These are phyloP conservation scores for Microdochium paspali DNA, from an alignment of 2,329 filamentous ascomycete genomes.

Conservation along the genomic window DNA sequence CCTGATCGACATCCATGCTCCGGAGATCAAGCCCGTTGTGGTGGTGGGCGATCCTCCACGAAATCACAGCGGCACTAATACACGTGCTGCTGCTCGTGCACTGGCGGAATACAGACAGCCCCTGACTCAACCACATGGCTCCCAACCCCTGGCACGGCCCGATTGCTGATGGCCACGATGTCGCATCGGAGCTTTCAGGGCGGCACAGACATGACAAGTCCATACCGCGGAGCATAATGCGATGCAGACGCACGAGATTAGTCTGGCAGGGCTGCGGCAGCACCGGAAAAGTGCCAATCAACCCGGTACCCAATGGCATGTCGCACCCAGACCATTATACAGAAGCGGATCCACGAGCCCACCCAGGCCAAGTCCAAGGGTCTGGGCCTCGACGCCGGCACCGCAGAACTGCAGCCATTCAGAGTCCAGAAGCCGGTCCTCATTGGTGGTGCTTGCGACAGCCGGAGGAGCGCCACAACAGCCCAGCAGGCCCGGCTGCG, in stretches of 20 bases:
- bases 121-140: too few species aligned
- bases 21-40: too few species aligned
- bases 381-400: background rate
- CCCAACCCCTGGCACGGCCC: too few species aligned
- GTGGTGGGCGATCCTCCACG: too few species aligned
- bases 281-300: background rate
- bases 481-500: background rate
- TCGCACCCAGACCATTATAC: background rate
- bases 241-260: background rate
- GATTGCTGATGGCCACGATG: too few species aligned
- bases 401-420: background rate
- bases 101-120: too few species aligned
- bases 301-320: background rate
- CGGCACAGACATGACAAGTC: background rate
- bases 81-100: too few species aligned
- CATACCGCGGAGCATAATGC: too few species aligned
- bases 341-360: background rate
- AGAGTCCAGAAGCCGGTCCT: background rate
- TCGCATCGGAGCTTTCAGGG: background rate
- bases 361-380: background rate
- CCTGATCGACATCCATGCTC: too few species aligned
- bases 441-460: background rate
- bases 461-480: background rate
- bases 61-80: too few species aligned
- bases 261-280: background rate